Percentiles rank a stretch among this genome's conserved stretches.
Evolutionary conservation across 148 eudicot genomes (phyloP).

Genomic region (Tetragonia tetragonoides): DNA sequence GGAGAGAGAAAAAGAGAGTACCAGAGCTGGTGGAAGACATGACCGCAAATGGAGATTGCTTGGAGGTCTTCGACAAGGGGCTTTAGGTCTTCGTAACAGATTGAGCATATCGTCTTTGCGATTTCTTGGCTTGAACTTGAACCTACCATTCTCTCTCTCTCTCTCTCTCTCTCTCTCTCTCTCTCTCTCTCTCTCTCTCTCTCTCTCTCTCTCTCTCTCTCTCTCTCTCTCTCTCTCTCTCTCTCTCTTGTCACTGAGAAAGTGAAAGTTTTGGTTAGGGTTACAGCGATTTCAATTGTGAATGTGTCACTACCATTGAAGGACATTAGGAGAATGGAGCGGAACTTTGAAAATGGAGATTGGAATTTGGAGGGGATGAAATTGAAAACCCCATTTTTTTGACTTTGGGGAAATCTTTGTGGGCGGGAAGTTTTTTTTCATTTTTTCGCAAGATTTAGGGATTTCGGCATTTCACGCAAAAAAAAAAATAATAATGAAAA

Average conservation of each 20-base stretch:
- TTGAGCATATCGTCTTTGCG: slow-evolving; percentile 81
- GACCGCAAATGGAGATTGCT: slow-evolving; percentile 88
- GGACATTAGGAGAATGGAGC: neutral
- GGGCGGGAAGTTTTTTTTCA: slow-evolving; percentile 25
- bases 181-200: neutral
- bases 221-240: neutral
- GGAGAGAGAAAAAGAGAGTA: slow-evolving; percentile 19
- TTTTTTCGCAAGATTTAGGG: neutral
- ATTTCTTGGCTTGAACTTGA: slow-evolving; percentile 33
- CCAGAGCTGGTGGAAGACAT: slow-evolving; percentile 98
- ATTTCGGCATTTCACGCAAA: neutral
- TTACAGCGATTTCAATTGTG: neutral
- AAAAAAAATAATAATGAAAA: no score
- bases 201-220: neutral
- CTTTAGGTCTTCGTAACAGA: slow-evolving; percentile 92
- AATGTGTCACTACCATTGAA: slow-evolving; percentile 18
- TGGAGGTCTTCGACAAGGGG: slow-evolving; percentile 92
- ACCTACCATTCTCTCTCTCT: slow-evolving; percentile 19
- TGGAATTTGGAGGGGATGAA: neutral
- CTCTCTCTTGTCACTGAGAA: neutral
- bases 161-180: neutral
- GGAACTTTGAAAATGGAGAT: slow-evolving; percentile 3
- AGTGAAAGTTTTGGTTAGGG: neutral
- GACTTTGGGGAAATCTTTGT: neutral
- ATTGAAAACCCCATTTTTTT: slow-evolving; percentile 8